Percentiles rank a stretch among this genome's conserved stretches.
Evolutionary conservation across 352 stramenopile species (phyloP).

Genomic region (Globisporangium yorkense): DNA sequence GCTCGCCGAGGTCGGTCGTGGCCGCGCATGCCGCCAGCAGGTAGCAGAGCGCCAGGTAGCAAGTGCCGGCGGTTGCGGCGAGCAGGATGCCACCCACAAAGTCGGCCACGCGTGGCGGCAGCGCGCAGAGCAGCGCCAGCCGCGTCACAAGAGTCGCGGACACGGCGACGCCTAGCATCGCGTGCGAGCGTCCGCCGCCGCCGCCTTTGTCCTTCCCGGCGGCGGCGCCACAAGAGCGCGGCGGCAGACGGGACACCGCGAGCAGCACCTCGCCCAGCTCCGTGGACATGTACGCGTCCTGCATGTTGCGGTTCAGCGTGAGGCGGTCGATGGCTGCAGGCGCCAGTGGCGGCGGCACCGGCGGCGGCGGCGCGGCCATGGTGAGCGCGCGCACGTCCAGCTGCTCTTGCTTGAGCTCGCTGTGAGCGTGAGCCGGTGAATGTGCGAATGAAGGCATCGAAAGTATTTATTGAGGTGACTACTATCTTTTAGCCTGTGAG

Average conservation of each 20-base stretch:
- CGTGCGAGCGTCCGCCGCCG: slow-evolving; percentile 5
- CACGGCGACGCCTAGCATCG: slow-evolving; percentile 25
- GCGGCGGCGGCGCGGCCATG: slow-evolving; percentile 7
- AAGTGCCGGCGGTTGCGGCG: slow-evolving; percentile 32
- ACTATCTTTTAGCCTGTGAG: background rate
- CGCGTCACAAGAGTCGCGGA: slow-evolving; percentile 24
- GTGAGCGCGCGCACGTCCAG: background rate
- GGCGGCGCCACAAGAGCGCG: slow-evolving; percentile 2
- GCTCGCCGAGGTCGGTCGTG: slow-evolving; percentile 24
- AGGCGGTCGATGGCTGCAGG: background rate
- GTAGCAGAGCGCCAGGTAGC: slow-evolving; percentile 49
- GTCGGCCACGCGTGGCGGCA: slow-evolving; percentile 35
- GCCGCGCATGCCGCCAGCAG: slow-evolving; percentile 19
- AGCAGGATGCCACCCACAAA: slow-evolving; percentile 52
- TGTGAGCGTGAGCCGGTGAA: slow-evolving; percentile 4
- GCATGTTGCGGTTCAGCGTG: slow-evolving; percentile 12
- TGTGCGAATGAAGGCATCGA: background rate
- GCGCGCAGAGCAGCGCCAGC: slow-evolving; percentile 18
- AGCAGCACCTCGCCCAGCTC: slow-evolving; percentile 58
- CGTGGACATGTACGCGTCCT: slow-evolving; percentile 11
- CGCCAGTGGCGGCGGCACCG: background rate
- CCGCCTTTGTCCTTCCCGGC: slow-evolving; percentile 2
- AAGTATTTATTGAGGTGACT: background rate
- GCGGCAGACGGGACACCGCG: slow-evolving; percentile 22
- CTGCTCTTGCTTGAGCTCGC: background rate